Conservation (phyloP, 768 basidiomycete genomes). For the Cubamyces lactineus region DNA sequence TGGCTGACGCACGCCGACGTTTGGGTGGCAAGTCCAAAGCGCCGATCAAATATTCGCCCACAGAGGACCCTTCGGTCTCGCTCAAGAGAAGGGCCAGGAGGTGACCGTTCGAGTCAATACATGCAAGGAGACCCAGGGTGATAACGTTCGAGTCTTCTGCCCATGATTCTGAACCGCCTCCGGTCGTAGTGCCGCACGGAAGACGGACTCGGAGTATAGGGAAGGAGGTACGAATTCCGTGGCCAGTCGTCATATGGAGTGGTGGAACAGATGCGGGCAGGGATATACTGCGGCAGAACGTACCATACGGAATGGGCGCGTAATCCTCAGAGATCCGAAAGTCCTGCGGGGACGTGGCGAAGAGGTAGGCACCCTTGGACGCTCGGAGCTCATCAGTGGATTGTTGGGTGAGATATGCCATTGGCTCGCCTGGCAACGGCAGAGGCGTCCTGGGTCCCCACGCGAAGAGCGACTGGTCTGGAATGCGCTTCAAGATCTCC, state of each 20-base stretch:
- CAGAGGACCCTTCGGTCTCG: neutral
- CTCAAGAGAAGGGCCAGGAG: neutral
- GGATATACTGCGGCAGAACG: neutral
- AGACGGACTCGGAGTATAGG: neutral
- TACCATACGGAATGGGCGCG: neutral
- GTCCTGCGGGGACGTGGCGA: neutral
- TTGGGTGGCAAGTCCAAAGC: no score
- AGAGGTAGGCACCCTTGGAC: neutral
- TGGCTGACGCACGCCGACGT: neutral
- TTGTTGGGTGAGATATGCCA: neutral
- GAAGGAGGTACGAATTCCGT: neutral
- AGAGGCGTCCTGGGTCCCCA: conserved; percentile 9
- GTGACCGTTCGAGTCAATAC: neutral
- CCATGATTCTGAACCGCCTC: no score
- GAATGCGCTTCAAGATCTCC: conserved; percentile 10
- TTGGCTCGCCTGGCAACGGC: neutral
- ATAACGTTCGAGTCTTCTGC: neutral
- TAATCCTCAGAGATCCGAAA: neutral
- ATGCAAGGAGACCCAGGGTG: neutral
- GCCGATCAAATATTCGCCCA: neutral
- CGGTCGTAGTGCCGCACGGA: no score
- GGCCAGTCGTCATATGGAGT: neutral
- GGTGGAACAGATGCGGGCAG: neutral
- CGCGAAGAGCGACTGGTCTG: conserved; percentile 17
- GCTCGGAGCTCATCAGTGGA: neutral